Evolutionary conservation across 2,329 filamentous ascomycete species (phyloP).

Genomic region (Cryphonectria carpinicola): DNA sequence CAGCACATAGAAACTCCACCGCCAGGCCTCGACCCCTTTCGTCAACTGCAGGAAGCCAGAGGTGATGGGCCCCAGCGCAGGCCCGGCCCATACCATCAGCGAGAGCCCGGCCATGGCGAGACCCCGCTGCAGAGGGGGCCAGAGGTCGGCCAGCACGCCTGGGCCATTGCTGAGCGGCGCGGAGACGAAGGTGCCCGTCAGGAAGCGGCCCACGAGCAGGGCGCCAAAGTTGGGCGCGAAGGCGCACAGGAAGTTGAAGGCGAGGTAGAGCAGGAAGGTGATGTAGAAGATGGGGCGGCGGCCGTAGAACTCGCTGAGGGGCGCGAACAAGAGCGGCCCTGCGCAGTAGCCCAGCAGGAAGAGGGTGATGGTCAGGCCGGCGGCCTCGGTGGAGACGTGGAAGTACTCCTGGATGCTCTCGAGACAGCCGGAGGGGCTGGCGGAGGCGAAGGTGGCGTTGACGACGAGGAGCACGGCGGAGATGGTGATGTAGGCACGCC

Average conservation of each 20-base stretch:
- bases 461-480: constrained; percentile 52
- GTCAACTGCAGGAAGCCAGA: constrained; percentile 61
- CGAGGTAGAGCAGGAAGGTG: constrained; percentile 52
- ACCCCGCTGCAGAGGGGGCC: constrained; percentile 54
- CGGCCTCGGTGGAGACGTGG: constrained; percentile 50
- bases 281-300: constrained; percentile 57
- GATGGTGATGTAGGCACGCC: constrained; percentile 48
- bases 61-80: constrained; percentile 57
- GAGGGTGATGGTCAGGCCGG: constrained; percentile 55
- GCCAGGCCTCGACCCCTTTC: constrained; percentile 47
- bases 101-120: constrained; percentile 59
- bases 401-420: constrained; percentile 50
- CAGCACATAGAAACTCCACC: constrained; percentile 56
- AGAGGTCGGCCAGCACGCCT: constrained; percentile 58
- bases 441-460: constrained; percentile 59
- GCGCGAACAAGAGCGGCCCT: constrained; percentile 62
- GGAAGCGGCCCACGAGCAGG: constrained; percentile 57
- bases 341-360: constrained; percentile 62
- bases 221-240: constrained; percentile 58
- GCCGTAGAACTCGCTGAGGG: constrained; percentile 61
- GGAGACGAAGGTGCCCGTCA: constrained; percentile 60
- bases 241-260: constrained; percentile 57
- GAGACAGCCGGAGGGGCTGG: constrained; percentile 43
- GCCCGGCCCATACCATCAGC: constrained; percentile 58
- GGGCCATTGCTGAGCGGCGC: constrained; percentile 53